Conservation (phyloP, 2,329 filamentous ascomycete species). For the Clarireedia paspali region DNA sequence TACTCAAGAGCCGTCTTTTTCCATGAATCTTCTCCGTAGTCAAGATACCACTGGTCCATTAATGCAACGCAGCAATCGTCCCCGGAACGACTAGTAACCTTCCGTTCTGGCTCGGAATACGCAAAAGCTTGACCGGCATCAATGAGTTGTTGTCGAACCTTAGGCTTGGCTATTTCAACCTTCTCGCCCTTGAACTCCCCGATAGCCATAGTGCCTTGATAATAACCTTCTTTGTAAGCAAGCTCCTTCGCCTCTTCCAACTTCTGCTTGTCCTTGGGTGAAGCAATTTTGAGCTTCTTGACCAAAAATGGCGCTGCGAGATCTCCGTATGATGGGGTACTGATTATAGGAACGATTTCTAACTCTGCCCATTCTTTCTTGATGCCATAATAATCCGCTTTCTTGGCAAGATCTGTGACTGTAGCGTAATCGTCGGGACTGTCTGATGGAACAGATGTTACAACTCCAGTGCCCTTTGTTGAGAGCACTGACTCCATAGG, state of each 20-base stretch:
- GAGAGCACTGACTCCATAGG: slow-evolving; percentile 93
- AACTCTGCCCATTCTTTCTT: slow-evolving; percentile 93
- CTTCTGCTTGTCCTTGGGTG: slow-evolving; percentile 87
- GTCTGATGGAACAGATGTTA: slow-evolving; percentile 92
- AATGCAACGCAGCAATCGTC: slow-evolving; percentile 91
- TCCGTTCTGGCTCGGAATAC: slow-evolving; percentile 88
- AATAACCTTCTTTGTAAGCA: slow-evolving; percentile 96
- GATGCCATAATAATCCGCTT: slow-evolving; percentile 92
- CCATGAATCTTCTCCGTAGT: slow-evolving; percentile 91
- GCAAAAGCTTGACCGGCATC: slow-evolving; percentile 74
- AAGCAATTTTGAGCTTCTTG: slow-evolving; percentile 92
- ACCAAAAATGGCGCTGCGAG: slow-evolving; percentile 76
- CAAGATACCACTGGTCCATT: slow-evolving; percentile 96
- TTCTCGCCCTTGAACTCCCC: slow-evolving; percentile 83
- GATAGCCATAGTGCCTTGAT: slow-evolving; percentile 83
- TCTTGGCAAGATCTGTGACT: slow-evolving; percentile 80
- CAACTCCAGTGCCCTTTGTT: slow-evolving; percentile 92
- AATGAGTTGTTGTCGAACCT: slow-evolving; percentile 72
- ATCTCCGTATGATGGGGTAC: slow-evolving; percentile 81
- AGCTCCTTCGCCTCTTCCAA: slow-evolving; percentile 91
- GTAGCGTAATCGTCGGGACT: slow-evolving; percentile 94
- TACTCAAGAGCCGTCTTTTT: slow-evolving; percentile 65
- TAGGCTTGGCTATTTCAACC: slow-evolving; percentile 79
- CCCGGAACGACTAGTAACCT: slow-evolving; percentile 80
- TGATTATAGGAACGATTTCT: slow-evolving; percentile 81